Evolutionary conservation across 306 rosid species (phyloP).

Genomic region (Rubus idaeus): DNA sequence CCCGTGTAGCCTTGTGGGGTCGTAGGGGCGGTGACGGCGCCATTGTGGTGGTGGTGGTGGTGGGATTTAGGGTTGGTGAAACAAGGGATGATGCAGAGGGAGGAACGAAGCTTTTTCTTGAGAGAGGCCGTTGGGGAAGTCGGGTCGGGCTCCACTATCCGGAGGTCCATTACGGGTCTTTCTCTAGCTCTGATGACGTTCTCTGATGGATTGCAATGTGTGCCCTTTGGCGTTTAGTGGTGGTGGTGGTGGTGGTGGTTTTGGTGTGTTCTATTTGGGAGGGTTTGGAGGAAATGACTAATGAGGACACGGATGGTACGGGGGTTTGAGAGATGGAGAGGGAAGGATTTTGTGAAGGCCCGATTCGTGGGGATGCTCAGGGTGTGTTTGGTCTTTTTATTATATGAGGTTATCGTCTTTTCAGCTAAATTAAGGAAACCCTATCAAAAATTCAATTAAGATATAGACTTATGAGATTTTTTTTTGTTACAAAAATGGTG

Average conservation of each 20-base stretch:
- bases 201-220: background rate
- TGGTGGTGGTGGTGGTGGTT: constrained; percentile 15
- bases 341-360: background rate
- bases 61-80: background rate
- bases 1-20: background rate
- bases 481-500: no score
- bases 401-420: background rate
- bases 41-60: constrained; percentile 16
- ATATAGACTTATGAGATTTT: background rate
- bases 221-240: background rate
- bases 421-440: background rate
- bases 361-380: background rate
- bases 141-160: background rate
- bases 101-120: constrained; percentile 39
- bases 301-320: constrained; percentile 24
- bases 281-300: constrained; percentile 28
- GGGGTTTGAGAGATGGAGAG: background rate
- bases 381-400: constrained; percentile 6
- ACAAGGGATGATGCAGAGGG: constrained; percentile 49
- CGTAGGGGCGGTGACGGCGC: constrained; percentile 14
- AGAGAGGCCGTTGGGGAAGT: constrained; percentile 36
- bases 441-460: background rate
- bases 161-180: background rate
- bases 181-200: background rate
- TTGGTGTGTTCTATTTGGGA: background rate